Percentiles rank a stretch among this genome's conserved stretches.
phyloP scores from a whole-genome alignment of 2,329 filamentous ascomycete species.

The Phaeosphaeriaceae sp. region DNA sequence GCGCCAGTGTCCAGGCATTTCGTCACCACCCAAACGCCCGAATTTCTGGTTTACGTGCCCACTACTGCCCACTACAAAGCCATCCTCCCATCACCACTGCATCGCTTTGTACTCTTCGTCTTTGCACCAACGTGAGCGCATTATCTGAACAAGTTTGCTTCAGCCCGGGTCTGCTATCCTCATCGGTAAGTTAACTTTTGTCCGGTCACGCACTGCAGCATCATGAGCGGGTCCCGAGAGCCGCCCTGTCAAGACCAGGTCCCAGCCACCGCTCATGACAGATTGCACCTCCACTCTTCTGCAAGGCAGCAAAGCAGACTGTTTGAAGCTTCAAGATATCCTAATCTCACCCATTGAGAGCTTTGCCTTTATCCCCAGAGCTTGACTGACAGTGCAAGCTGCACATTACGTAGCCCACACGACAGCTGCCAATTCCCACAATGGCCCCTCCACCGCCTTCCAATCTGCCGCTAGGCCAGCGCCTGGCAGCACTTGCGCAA shows the following conservation, averaged over 20 bases:
- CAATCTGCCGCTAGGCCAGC: constrained; percentile 72
- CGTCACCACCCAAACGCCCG: constrained; percentile 43
- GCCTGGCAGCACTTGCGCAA: constrained; percentile 78
- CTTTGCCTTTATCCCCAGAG: constrained; percentile 14
- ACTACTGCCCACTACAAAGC: constrained; percentile 32
- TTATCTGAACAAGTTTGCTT: neutral
- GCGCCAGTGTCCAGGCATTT: constrained; percentile 36
- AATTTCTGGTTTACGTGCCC: constrained; percentile 42
- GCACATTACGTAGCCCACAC: constrained; percentile 35
- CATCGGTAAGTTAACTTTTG: constrained; percentile 38
- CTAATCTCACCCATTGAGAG: constrained; percentile 20
- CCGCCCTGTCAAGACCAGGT: constrained; percentile 15
- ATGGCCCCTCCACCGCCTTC: constrained; percentile 79
- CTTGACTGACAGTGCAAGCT: constrained; percentile 35
- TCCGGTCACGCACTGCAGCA: constrained; percentile 31
- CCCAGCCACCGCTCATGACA: constrained; percentile 45
- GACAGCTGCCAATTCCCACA: constrained; percentile 31
- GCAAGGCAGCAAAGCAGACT: constrained; percentile 21
- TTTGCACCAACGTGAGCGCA: constrained; percentile 1
- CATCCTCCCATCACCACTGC: constrained; percentile 8
- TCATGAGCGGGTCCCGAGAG: constrained; percentile 40
- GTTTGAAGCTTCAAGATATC: constrained; percentile 15
- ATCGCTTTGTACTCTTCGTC: constrained; percentile 5
- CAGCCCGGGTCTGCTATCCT: constrained; percentile 18
- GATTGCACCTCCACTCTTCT: constrained; percentile 37